Base-by-base conservation (phyloP, 2,329 filamentous ascomycete genomes). In the Aureobasidium sp. region DNA sequence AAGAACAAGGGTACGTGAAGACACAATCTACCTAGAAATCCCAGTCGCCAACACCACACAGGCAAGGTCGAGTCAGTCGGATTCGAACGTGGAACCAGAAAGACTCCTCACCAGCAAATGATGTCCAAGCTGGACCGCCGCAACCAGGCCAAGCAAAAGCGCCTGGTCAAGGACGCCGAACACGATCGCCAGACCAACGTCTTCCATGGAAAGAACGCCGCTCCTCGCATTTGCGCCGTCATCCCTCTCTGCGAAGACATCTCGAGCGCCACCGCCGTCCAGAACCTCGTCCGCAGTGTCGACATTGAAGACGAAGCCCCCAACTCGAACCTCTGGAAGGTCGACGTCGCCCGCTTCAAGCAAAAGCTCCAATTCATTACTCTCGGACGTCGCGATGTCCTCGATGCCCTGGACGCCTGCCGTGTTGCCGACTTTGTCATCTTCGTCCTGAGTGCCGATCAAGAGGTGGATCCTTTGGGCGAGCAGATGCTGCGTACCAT, bases 101-200 rank as follows among this genome's bases (percentile, higher is more conserved):
- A 90, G 76, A 96, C 93, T 17, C 90, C 90, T 61, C 91, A 96
- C 74, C 94, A 99, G 74, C 91, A 96, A 78, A 85, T 97, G 77
- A 93, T 97, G 90, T 96, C 91, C 63, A 99, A 97, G 77, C 84
- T 99, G 74, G 91, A 96, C 76, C 88, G 94, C 64, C 87, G 91
- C 69, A 97, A 99, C 76, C 91, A 96, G 79, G 90, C 91, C 68
- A 93, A 93, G 76, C 94, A 99, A 80, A 87, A 88, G 74, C 89
- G 93, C 70, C 79, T 89, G 65, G 81, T 86, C 68, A 97, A 97
- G 76, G 86, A 91, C 71, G 87, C 87, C 71, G 91, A 94, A 69
- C 89, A 94, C 71, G 82, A 88, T 52, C 88, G 89, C 68, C 88
- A 91, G 58, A 86, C 84, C 0, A 90, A 86, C 41, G 80, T 99